Evolutionary conservation across 1,284 basidiomycete species (phyloP), one percentile per base, ranked within the genome.

Genomic region (Coniferiporia weirii): DNA sequence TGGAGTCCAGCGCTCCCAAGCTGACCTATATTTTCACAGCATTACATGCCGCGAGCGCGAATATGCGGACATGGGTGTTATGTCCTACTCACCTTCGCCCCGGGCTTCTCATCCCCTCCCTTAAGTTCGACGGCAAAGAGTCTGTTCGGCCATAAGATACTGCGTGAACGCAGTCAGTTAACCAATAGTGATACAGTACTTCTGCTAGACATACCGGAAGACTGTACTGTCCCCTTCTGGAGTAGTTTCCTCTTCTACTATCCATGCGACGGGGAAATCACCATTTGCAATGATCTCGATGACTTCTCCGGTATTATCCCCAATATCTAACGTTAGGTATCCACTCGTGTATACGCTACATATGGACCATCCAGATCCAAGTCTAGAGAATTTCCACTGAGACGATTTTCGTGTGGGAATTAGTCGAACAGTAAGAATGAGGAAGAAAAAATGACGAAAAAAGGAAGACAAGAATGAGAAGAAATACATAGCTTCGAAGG

Each of bases 321-420:
- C 55, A 17, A 61, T 56, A 40, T 40, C 38, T 15, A 40, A 15
- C 35, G 49, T 56, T 12, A 61, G 35, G 36, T 57, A 61, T 17
- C 35, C 20, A 5, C 50, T 49, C 5, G 54, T 61, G 19, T 57
- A 49, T 15, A 57, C 35, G 35, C 50, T 61, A 4, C 59, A 50
- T 27, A 61, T 61, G 35, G 40, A 61, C 59, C 59, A 61, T 8
- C 59, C 59, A 6, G 32, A 49, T 2, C 59, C 59, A 12, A 61
- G 27, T 17, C 34, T 22, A 10, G 43, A 40, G 44, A 56, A 52
- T 35, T 53, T 50, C 59, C 59, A 61, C 59, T 61, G 32, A 38
- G 32, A n/a, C 19, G 9, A 40, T 36, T 13, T 17, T 17, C 48
- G 12, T 10, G 19, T 34, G 1, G n/a, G 32, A 20, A 22, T 10